phyloP scores from a whole-genome alignment of 2,329 filamentous ascomycete species.

The Biscogniauxia sp. region DNA sequence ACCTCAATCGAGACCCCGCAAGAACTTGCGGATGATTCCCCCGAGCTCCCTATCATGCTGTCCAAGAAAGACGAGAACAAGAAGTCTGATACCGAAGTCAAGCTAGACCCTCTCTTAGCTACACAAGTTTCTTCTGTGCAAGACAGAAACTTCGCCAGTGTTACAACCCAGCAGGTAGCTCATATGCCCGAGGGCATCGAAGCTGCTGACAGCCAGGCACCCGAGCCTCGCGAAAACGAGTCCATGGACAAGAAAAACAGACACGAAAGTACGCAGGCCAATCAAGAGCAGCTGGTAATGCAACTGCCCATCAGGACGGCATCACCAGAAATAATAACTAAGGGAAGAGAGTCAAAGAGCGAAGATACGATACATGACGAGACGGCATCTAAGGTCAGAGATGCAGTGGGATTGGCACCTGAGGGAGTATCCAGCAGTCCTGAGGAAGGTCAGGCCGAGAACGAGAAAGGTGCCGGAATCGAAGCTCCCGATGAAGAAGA shows the following conservation, averaged over 20 bases:
- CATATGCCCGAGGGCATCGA: not conserved
- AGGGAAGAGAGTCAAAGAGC: conserved; percentile 13
- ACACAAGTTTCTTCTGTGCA: not conserved
- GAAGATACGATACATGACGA: conserved; percentile 12
- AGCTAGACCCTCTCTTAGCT: not conserved
- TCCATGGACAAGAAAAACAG: not conserved
- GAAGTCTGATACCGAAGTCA: not conserved
- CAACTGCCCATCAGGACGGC: not conserved
- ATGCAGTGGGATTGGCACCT: conserved; percentile 33
- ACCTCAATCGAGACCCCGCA: conserved; percentile 1
- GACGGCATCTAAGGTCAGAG: conserved; percentile 21
- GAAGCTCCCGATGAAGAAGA: conserved; percentile 40
- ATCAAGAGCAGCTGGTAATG: not conserved
- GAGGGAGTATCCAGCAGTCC: conserved; percentile 35
- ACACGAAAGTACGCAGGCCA: not conserved
- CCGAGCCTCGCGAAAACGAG: not conserved
- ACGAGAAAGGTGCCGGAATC: conserved; percentile 40
- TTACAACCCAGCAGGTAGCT: not conserved
- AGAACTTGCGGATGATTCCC: conserved; percentile 14
- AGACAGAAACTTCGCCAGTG: conserved; percentile 3
- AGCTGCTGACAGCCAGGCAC: not conserved
- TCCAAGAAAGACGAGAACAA: conserved; percentile 33
- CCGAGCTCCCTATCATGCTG: conserved; percentile 27
- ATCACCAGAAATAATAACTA: not conserved
- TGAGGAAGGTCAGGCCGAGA: conserved; percentile 36